Evolutionary conservation across 371 early-diverging fungal genomes (phyloP).

Genomic region (Actinomucor elegans): DNA sequence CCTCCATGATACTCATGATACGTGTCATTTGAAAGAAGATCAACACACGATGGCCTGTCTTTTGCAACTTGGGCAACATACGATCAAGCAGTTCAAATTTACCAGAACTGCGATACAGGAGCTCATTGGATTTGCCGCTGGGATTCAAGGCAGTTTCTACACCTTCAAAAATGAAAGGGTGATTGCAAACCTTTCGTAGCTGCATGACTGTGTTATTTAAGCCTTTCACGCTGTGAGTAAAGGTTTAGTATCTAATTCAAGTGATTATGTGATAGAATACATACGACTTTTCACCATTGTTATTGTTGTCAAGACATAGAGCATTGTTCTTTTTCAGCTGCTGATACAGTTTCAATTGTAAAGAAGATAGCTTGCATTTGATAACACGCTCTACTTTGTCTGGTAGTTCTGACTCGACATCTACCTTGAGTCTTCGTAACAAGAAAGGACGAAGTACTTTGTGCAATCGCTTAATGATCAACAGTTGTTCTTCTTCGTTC

Average conservation of each 20-base stretch:
- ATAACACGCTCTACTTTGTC: constrained; percentile 98
- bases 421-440: constrained; percentile 97
- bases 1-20: constrained; percentile 96
- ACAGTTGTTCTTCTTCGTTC: constrained; percentile 96
- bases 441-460: constrained; percentile 97
- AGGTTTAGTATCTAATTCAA: no score
- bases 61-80: constrained; percentile 88
- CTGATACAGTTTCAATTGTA: constrained; percentile 77
- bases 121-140: constrained; percentile 47
- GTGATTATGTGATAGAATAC: no score
- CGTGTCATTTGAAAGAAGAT: constrained; percentile 99
- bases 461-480: constrained; percentile 96
- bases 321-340: constrained; percentile 75
- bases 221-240: constrained; percentile 80
- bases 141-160: constrained; percentile 86
- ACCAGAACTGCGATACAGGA: constrained; percentile 82
- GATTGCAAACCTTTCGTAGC: constrained; percentile 98
- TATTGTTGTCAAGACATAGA: constrained; percentile 55
- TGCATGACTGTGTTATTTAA: constrained; percentile 98
- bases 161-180: constrained; percentile 97
- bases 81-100: constrained; percentile 98
- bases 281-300: constrained; percentile 39
- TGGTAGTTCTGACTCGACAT: constrained; percentile 97
- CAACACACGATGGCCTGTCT: constrained; percentile 89
- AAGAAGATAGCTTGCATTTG: constrained; percentile 84